A percentile compares a stretch with the other conserved stretches of the same genome.
Conservation (phyloP, 495 filamentous ascomycete species). For the Amorphotheca resinae region DNA sequence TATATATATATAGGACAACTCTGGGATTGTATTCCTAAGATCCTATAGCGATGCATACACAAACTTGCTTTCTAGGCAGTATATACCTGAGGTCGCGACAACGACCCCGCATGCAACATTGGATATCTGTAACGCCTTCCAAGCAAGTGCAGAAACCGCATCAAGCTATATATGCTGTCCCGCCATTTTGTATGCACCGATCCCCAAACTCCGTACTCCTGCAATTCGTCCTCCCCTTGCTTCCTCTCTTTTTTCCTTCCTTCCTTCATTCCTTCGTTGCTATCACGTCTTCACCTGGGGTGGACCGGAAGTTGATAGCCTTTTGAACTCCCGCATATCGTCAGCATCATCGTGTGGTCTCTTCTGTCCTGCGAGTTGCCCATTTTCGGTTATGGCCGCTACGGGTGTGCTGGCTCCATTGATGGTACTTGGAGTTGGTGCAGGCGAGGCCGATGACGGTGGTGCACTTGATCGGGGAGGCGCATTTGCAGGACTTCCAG, state of each 20-base stretch:
- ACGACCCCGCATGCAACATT: not conserved
- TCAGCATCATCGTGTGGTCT: constrained; percentile 15
- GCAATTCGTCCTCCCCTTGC: not conserved
- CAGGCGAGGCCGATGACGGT: constrained; percentile 10
- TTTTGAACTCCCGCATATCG: constrained; percentile 15
- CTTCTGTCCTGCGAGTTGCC: constrained; percentile 15
- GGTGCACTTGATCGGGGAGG: constrained; percentile 8
- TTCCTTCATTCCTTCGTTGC: not conserved
- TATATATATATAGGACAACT: no score
- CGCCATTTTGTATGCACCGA: not conserved
- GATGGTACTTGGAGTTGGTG: constrained; percentile 4
- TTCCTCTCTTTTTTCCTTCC: not conserved
- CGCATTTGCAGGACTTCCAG: constrained; percentile 12
- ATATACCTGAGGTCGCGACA: not conserved
- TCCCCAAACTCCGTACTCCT: not conserved
- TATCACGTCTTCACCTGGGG: constrained; percentile 17
- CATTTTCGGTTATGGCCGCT: constrained; percentile 2
- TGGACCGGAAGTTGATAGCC: constrained; percentile 12
- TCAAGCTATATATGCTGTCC: not conserved
- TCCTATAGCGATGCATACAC: not conserved
- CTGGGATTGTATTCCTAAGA: not conserved
- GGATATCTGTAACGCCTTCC: constrained; percentile 8
- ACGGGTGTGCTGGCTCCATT: constrained; percentile 19
- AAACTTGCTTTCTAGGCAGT: not conserved
- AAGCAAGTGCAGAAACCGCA: not conserved